Percentiles rank a stretch among this genome's conserved stretches.
Evolutionary conservation across 2,329 filamentous ascomycete species (phyloP).

Genomic region (Claviceps citrina): DNA sequence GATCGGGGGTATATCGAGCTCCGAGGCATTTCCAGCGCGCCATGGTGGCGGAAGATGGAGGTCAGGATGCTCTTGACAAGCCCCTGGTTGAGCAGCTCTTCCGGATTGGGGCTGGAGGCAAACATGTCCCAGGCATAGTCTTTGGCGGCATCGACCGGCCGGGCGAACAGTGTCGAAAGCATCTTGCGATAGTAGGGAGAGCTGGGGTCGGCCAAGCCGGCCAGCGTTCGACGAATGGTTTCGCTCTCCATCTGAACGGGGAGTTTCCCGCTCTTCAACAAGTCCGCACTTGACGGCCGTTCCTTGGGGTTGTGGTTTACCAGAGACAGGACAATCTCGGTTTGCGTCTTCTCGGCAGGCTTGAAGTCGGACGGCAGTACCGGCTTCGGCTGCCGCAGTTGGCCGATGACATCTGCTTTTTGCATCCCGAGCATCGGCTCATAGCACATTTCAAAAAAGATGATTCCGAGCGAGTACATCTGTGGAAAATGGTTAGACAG

Average conservation of each 20-base stretch:
- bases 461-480: constrained; percentile 95
- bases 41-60: constrained; percentile 74
- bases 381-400: constrained; percentile 52
- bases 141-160: constrained; percentile 62
- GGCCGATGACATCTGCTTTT: constrained; percentile 46
- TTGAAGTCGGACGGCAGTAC: constrained; percentile 59
- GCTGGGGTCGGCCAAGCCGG: constrained; percentile 62
- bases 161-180: constrained; percentile 68
- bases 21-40: constrained; percentile 66
- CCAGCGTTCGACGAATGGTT: constrained; percentile 68
- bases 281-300: constrained; percentile 65
- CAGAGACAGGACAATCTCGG: constrained; percentile 63
- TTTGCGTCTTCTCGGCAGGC: constrained; percentile 54
- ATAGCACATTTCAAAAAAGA: constrained; percentile 97
- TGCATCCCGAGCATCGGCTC: constrained; percentile 51
- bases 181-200: constrained; percentile 86
- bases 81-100: constrained; percentile 54
- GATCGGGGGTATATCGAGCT: constrained; percentile 71
- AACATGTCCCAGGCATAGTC: constrained; percentile 67
- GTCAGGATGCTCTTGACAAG: constrained; percentile 60
- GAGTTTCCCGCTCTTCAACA: constrained; percentile 72
- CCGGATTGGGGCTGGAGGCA: constrained; percentile 33
- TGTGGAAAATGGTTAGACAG: constrained; percentile 13
- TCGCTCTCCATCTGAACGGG: constrained; percentile 89
- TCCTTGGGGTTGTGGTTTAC: constrained; percentile 71